A percentile compares a stretch with the other conserved stretches of the same genome.
Conservation (phyloP, 768 basidiomycete species). For the Termitomyces titanicus region DNA sequence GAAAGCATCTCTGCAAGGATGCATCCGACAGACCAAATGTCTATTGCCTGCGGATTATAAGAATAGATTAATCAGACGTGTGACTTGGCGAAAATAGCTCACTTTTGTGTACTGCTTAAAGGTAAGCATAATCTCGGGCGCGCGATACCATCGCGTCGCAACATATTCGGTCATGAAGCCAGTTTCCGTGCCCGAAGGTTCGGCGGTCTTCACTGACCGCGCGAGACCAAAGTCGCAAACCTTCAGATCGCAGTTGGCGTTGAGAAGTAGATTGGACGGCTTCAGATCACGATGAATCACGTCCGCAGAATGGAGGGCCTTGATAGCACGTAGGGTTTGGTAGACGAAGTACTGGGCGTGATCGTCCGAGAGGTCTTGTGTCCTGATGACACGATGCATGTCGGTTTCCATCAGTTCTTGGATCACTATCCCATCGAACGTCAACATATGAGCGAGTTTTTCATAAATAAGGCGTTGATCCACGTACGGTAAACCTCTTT, state of each 20-base stretch:
- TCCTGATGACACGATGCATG: constrained; percentile 94
- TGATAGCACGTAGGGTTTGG: constrained; percentile 92
- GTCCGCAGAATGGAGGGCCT: constrained; percentile 94
- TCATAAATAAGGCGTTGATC: constrained; percentile 1
- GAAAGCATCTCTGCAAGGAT: constrained; percentile 97
- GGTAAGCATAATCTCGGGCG: constrained; percentile 98
- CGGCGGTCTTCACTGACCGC: constrained; percentile 82
- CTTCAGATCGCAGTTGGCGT: constrained; percentile 95
- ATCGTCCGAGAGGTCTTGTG: constrained; percentile 93
- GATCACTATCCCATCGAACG: constrained; percentile 48
- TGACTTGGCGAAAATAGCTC: constrained; percentile 5
- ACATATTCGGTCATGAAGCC: constrained; percentile 98
- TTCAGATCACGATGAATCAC: constrained; percentile 97
- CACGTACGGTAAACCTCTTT: constrained; percentile 77
- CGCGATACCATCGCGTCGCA: constrained; percentile 97
- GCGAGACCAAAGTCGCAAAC: constrained; percentile 95
- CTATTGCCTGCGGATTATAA: constrained; percentile 56
- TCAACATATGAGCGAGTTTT: background rate
- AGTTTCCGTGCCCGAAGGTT: constrained; percentile 78
- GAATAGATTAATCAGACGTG: constrained; percentile 1
- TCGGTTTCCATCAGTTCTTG: constrained; percentile 96
- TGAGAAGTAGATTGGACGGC: constrained; percentile 94
- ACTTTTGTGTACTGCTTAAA: constrained; percentile 98
- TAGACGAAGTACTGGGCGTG: constrained; percentile 94
- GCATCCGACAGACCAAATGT: constrained; percentile 85